phyloP scores from a whole-genome alignment of 768 basidiomycete genomes.

The Kwoniella mangroviensis region DNA sequence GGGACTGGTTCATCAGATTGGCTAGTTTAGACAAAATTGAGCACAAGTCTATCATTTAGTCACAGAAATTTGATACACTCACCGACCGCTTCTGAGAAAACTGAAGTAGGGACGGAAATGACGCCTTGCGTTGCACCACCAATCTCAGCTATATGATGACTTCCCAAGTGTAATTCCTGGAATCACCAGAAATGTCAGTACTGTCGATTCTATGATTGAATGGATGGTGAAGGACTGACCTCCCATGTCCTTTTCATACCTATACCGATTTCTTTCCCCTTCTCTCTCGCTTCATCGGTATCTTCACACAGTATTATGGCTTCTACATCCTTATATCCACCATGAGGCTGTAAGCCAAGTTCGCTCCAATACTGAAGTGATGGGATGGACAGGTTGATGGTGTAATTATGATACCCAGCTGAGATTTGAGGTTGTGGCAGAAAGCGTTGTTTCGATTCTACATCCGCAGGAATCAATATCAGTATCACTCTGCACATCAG shows the following conservation, averaged over 20 bases:
- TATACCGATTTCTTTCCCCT: constrained; percentile 3
- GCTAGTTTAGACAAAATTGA: neutral
- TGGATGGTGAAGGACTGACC: constrained; percentile 9
- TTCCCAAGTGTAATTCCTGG: constrained; percentile 11
- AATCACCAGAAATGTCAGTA: neutral
- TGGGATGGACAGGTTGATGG: constrained; percentile 35
- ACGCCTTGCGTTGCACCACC: constrained; percentile 8
- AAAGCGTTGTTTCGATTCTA: constrained; percentile 3
- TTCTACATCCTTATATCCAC: constrained; percentile 40
- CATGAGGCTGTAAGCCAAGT: constrained; percentile 44
- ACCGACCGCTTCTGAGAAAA: constrained; percentile 17
- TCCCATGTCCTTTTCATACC: constrained; percentile 19
- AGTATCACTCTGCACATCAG: too few species aligned
- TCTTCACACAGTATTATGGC: constrained; percentile 22
- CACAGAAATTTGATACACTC: constrained; percentile 1
- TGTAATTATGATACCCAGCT: constrained; percentile 36
- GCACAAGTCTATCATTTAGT: neutral
- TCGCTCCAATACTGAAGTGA: constrained; percentile 43
- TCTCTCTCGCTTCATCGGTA: neutral
- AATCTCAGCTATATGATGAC: constrained; percentile 3
- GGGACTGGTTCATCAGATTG: constrained; percentile 10
- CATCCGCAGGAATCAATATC: neutral
- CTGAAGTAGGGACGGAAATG: constrained; percentile 4
- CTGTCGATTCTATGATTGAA: too few species aligned
- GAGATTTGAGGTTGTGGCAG: constrained; percentile 32